A percentile compares a stretch with the other conserved stretches of the same genome.
These are phyloP conservation scores for Ormosia emarginata DNA, from an alignment of 306 rosid genomes.

Conservation along the genomic window DNA sequence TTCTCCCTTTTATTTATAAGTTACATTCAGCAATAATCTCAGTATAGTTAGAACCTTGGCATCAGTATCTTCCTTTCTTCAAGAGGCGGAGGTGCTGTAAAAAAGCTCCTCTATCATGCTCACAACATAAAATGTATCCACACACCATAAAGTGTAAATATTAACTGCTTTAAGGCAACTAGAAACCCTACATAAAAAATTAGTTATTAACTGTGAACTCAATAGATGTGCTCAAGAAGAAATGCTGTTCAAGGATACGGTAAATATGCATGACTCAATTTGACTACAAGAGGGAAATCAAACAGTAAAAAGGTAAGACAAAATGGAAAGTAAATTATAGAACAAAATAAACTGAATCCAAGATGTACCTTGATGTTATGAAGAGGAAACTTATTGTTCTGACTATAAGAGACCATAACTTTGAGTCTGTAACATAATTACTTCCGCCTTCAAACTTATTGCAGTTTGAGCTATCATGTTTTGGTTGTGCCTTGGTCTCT, in stretches of 20 bases:
- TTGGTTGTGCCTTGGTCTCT: constrained; percentile 20
- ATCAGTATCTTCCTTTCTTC: neutral
- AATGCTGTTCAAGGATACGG: neutral
- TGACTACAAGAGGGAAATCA: neutral
- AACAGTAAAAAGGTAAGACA: neutral
- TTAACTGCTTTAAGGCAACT: neutral
- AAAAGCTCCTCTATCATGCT: neutral
- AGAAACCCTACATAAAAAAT: neutral
- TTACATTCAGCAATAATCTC: neutral
- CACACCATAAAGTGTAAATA: neutral
- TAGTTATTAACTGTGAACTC: neutral
- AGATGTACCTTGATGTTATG: constrained; percentile 71
- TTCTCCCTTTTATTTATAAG: neutral
- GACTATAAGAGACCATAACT: constrained; percentile 70
- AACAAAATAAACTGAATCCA: constrained; percentile 8
- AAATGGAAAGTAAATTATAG: neutral
- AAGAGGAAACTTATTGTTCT: constrained; percentile 71
- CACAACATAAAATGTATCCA: neutral
- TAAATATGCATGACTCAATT: neutral
- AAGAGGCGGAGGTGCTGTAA: neutral
- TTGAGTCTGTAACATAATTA: constrained; percentile 23
- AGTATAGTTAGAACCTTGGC: neutral
- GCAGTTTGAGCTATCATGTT: constrained; percentile 30
- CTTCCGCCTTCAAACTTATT: constrained; percentile 26
- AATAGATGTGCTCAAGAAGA: neutral